These are phyloP conservation scores for Candida piceae DNA, from an alignment of 805 yeast species.

Conservation along the genomic window DNA sequence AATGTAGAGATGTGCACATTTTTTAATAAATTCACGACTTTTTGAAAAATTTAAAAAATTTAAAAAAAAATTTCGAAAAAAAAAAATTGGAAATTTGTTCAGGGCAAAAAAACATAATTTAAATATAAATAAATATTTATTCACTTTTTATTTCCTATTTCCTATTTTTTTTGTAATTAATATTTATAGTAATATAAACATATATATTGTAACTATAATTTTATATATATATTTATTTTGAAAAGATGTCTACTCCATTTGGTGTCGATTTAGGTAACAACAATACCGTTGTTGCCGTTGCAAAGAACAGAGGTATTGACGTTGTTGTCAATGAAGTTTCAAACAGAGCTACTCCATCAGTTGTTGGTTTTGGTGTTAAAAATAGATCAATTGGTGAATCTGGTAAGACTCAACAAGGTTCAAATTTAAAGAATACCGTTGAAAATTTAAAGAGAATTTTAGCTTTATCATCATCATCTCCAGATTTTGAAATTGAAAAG, in stretches of 20 bases:
- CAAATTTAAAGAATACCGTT: slow-evolving; percentile 94
- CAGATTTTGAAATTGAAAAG: slow-evolving; percentile 72
- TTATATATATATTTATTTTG: background rate
- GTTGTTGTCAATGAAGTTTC: slow-evolving; percentile 97
- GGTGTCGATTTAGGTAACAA: slow-evolving; percentile 98
- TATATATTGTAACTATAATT: background rate
- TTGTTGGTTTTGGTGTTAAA: slow-evolving; percentile 85
- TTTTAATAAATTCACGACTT: too few species aligned
- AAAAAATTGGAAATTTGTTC: too few species aligned
- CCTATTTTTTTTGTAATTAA: too few species aligned
- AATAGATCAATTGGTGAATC: slow-evolving; percentile 92
- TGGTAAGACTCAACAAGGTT: slow-evolving; percentile 94
- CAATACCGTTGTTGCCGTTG: slow-evolving; percentile 92
- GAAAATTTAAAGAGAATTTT: slow-evolving; percentile 90
- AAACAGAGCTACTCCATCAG: slow-evolving; percentile 88
- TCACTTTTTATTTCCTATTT: too few species aligned
- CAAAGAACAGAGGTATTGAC: slow-evolving; percentile 98
- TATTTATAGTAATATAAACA: too few species aligned
- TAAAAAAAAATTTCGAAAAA: too few species aligned
- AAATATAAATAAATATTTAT: too few species aligned
- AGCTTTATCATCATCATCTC: slow-evolving; percentile 70
- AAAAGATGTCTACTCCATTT: slow-evolving; percentile 80
- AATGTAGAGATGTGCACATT: too few species aligned
- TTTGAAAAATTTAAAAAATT: too few species aligned
- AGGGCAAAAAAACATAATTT: too few species aligned